Conservation (phyloP, 2,329 filamentous ascomycete genomes). For the Pestalotiopsis fici region DNA sequence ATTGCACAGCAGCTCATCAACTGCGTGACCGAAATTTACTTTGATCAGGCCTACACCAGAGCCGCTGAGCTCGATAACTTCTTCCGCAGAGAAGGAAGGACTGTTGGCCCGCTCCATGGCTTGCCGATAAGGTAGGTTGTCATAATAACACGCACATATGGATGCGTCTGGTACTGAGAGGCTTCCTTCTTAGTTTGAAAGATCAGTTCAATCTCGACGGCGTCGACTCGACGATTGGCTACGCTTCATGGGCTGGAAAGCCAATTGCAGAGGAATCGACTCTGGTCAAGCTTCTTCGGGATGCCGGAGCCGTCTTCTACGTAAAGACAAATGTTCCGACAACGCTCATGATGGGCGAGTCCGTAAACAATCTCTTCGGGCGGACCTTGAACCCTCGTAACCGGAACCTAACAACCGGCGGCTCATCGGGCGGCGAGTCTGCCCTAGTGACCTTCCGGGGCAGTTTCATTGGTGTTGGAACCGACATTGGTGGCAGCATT, state of each 20-base stretch:
- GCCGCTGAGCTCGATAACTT: slow-evolving; percentile 43
- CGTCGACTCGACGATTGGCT: slow-evolving; percentile 37
- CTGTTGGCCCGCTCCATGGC: slow-evolving; percentile 50
- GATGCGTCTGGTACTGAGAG: not conserved
- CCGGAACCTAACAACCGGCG: slow-evolving; percentile 58
- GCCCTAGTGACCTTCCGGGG: slow-evolving; percentile 41
- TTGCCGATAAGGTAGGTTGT: slow-evolving; percentile 18
- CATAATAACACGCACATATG: not conserved
- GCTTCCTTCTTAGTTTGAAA: slow-evolving; percentile 11
- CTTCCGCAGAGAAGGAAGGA: slow-evolving; percentile 31
- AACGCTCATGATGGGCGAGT: slow-evolving; percentile 55
- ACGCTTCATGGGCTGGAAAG: slow-evolving; percentile 35
- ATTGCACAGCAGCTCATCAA: slow-evolving; percentile 9
- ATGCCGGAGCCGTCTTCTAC: slow-evolving; percentile 41
- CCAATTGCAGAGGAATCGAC: slow-evolving; percentile 34
- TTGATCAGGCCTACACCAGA: slow-evolving; percentile 37
- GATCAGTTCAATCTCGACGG: slow-evolving; percentile 21
- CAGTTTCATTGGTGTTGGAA: slow-evolving; percentile 42
- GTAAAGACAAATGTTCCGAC: slow-evolving; percentile 57
- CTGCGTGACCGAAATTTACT: slow-evolving; percentile 31
- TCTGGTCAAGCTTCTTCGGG: slow-evolving; percentile 27
- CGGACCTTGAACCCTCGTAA: slow-evolving; percentile 65
- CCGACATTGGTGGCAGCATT: slow-evolving; percentile 48
- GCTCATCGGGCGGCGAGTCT: slow-evolving; percentile 64
- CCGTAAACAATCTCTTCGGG: slow-evolving; percentile 62